Evolutionary conservation across 306 rosid genomes (phyloP), one percentile per base, ranked within the genome.

Genomic region (Malus fusca): DNA sequence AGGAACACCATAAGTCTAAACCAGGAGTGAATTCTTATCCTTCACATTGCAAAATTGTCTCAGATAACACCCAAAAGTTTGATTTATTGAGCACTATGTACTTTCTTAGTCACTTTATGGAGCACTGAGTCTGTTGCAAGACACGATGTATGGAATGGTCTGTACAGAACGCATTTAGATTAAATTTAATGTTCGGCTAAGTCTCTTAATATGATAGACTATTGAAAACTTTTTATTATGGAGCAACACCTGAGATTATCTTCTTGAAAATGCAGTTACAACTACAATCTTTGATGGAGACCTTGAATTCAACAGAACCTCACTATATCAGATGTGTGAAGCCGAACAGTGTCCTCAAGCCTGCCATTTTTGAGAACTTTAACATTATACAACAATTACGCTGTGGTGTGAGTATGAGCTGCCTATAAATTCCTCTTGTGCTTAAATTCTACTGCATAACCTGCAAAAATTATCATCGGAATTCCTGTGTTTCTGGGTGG

Each of bases 221-320:
- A 75, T 6, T 75, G 82, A 42, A 68, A 25, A 19, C 64, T 28
- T 78, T 69, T 23, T 72, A 63, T 76, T 65, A 42, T 78, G 71
- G 14, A 75, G 63, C 76, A 77, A 37, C 74, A 65, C 74, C 43
- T 84, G 69, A 71, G 76, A 46, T 14, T 23, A 11, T 48, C 25
- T 77, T 75, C 69, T 65, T 40, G 35, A 78, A 84, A 73, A 48
- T 88, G 94, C 96, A 96, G 99, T 77, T 78, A 75, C 99, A 96
- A 96, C 99, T 96, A 88, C 99, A 96, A 79, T 96, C 99, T 72
- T 88, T 96, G 88, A 96, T 96, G 99, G 99, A 96, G 90, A 96
- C 98, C 78, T 79, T 96, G 78, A 96, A 3, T 87, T 89, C 97
- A 61, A 96, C 99, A 12, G 99, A 96, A 72, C 99, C 99, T 84